Percentiles rank a stretch among this genome's conserved stretches.
These are phyloP conservation scores for Globisporangium iwayamae DNA, from an alignment of 352 stramenopile genomes.

Conservation along the genomic window DNA sequence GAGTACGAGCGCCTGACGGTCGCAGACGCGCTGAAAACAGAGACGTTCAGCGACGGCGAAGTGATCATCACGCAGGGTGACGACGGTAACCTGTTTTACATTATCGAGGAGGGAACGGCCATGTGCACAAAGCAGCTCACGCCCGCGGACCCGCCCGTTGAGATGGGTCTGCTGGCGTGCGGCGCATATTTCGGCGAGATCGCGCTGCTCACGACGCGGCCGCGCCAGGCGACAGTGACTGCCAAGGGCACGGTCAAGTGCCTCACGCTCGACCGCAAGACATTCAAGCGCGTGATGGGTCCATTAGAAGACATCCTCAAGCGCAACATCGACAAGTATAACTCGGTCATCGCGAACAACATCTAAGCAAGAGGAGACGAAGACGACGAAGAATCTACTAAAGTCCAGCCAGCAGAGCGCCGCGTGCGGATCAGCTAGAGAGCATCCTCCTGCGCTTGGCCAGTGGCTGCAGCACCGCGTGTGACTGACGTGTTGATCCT, in stretches of 20 bases:
- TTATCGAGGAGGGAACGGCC: conserved; percentile 83
- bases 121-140: conserved; percentile 84
- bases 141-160: conserved; percentile 51
- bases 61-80: conserved; percentile 90
- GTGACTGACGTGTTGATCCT: not conserved
- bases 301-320: conserved; percentile 89
- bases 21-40: conserved; percentile 76
- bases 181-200: conserved; percentile 97
- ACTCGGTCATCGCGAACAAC: conserved; percentile 87
- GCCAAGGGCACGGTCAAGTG: conserved; percentile 86
- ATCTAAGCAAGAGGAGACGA: conserved; percentile 47
- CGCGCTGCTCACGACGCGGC: conserved; percentile 92
- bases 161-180: conserved; percentile 88
- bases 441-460: not conserved
- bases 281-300: conserved; percentile 91
- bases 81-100: conserved; percentile 89
- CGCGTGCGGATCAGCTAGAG: not conserved
- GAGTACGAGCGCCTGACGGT: conserved; percentile 90
- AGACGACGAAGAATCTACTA: not conserved
- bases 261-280: conserved; percentile 89
- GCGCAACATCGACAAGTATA: conserved; percentile 91
- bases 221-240: conserved; percentile 87
- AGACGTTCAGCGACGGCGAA: conserved; percentile 83
- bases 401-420: not conserved
- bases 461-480: no score